Percentiles rank a stretch among this genome's conserved stretches.
phyloP scores from a whole-genome alignment of 2,329 filamentous ascomycete species.

The Mycosphaerella sp. region DNA sequence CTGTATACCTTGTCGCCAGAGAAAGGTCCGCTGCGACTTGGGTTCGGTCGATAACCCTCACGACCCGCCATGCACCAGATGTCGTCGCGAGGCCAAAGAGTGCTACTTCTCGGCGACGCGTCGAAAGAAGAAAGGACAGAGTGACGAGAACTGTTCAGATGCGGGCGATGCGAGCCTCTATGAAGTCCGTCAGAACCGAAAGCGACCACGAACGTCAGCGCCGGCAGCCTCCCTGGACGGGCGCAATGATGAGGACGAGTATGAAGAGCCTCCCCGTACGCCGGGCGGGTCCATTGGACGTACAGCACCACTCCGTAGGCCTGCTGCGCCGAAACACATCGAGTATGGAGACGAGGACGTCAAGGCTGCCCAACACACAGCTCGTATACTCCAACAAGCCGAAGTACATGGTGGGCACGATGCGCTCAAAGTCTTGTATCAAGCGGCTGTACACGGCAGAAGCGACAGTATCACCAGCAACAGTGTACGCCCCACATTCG shows the following conservation, averaged over 20 bases:
- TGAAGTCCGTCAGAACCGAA: conserved; percentile 66
- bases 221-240: conserved; percentile 36
- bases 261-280: conserved; percentile 56
- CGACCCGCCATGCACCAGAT: conserved; percentile 89
- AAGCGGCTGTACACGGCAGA: conserved; percentile 57
- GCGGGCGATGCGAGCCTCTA: conserved; percentile 52
- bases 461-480: conserved; percentile 40
- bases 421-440: conserved; percentile 83
- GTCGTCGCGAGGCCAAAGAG: conserved; percentile 88
- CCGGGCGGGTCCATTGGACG: conserved; percentile 61
- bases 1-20: conserved; percentile 51
- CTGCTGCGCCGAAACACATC: conserved; percentile 37
- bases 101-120: conserved; percentile 95
- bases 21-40: conserved; percentile 55
- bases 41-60: conserved; percentile 84
- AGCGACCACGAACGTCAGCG: conserved; percentile 47
- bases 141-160: conserved; percentile 38
- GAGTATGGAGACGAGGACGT: conserved; percentile 48
- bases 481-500: conserved; percentile 24
- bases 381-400: conserved; percentile 52
- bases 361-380: conserved; percentile 55
- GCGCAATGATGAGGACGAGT: conserved; percentile 42
- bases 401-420: conserved; percentile 89
- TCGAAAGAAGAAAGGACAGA: conserved; percentile 73
- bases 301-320: conserved; percentile 60